Conservation (phyloP, 2,329 filamentous ascomycete species). For the Paraphoma chrysanthemicola region DNA sequence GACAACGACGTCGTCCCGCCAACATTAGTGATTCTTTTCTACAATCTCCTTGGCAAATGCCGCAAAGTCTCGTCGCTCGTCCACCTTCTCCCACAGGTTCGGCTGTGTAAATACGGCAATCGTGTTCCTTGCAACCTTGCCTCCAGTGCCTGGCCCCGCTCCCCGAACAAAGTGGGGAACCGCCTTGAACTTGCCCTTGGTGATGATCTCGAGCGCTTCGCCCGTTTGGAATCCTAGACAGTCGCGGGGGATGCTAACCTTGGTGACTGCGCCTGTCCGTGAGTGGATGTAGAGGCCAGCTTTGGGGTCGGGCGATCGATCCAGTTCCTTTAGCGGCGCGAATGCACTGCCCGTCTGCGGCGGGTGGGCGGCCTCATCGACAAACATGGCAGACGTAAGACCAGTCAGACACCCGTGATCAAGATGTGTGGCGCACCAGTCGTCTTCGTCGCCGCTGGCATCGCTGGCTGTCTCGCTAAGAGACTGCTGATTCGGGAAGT, state of each 20-base stretch:
- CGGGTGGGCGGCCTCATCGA: slow-evolving; percentile 71
- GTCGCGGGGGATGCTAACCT: slow-evolving; percentile 89
- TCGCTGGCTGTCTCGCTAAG: slow-evolving; percentile 18
- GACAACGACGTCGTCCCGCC: background rate
- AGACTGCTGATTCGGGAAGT: slow-evolving; percentile 69
- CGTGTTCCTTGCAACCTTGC: slow-evolving; percentile 71
- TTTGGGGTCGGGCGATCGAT: slow-evolving; percentile 77
- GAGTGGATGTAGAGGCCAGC: slow-evolving; percentile 95
- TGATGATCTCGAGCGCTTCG: slow-evolving; percentile 89
- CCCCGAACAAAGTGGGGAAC: slow-evolving; percentile 96
- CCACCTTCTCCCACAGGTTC: slow-evolving; percentile 81
- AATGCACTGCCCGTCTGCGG: slow-evolving; percentile 41
- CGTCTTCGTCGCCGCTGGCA: slow-evolving; percentile 68
- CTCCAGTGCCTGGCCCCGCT: slow-evolving; percentile 62
- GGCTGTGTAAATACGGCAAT: slow-evolving; percentile 97
- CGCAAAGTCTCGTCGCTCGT: slow-evolving; percentile 74
- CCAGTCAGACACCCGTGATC: slow-evolving; percentile 95
- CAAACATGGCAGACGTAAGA: slow-evolving; percentile 93
- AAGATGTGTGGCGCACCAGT: slow-evolving; percentile 92
- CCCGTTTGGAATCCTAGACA: slow-evolving; percentile 97
- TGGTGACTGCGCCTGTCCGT: slow-evolving; percentile 79
- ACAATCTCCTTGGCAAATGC: slow-evolving; percentile 70
- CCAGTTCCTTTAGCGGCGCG: slow-evolving; percentile 71
- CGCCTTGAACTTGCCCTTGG: slow-evolving; percentile 86
- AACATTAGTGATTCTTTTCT: slow-evolving; percentile 52